These are phyloP conservation scores for Trichoderma endophyticum DNA, from an alignment of 2,329 filamentous ascomycete species.

Conservation along the genomic window DNA sequence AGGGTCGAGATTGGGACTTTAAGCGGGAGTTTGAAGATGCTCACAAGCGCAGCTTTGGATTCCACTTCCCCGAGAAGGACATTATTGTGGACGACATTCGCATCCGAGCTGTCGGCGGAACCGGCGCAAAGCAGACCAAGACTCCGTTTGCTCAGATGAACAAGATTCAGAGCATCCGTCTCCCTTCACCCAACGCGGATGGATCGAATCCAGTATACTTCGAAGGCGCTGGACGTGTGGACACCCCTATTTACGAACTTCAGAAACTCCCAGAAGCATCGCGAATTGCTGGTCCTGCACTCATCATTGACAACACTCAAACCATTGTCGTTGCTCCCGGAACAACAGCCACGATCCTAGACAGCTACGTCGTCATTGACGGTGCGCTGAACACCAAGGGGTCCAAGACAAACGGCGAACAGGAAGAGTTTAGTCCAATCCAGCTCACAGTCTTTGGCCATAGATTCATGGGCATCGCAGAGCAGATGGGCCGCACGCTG, in stretches of 20 bases:
- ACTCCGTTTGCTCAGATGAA: conserved; percentile 26
- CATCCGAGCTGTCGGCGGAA: conserved; percentile 36
- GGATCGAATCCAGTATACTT: conserved; percentile 24
- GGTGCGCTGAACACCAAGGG: conserved; percentile 7
- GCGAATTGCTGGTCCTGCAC: conserved; percentile 31
- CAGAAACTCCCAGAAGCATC: conserved; percentile 22
- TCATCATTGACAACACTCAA: conserved; percentile 68
- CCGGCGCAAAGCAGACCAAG: conserved; percentile 21
- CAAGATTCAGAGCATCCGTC: conserved; percentile 3
- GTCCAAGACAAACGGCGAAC: conserved; percentile 6
- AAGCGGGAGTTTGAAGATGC: conserved; percentile 43
- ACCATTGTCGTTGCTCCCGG: conserved; percentile 65
- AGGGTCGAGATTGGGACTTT: conserved; percentile 27
- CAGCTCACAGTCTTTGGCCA: conserved; percentile 75
- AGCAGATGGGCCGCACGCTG: conserved; percentile 78
- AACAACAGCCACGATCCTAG: conserved; percentile 33
- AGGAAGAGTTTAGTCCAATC: conserved; percentile 49
- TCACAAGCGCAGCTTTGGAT: conserved; percentile 73
- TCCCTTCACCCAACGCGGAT: conserved; percentile 16
- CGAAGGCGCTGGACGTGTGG: conserved; percentile 23
- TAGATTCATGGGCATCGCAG: conserved; percentile 79
- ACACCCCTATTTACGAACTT: conserved; percentile 28
- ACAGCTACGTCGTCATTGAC: conserved; percentile 36
- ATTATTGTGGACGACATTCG: conserved; percentile 44
- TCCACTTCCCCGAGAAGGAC: conserved; percentile 48